Evolutionary conservation across 1,139 yeast genomes (phyloP), one percentile per base, ranked within the genome.

Genomic region (Candida sp.): DNA sequence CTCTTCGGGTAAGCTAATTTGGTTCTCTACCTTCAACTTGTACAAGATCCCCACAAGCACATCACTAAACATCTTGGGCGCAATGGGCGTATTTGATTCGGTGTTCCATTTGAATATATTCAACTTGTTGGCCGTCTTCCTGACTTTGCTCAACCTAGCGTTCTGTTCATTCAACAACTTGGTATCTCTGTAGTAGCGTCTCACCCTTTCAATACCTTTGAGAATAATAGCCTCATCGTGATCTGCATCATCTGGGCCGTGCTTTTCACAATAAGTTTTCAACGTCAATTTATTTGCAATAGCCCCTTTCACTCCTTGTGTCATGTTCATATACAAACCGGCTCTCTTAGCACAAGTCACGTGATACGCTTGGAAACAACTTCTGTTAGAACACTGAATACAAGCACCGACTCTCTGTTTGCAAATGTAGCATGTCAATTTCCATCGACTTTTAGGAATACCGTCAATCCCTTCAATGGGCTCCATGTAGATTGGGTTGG

Each of bases 341-440:
- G 97, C 91, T 58, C 96, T 73, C 63, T 88, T 85, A 5, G 97
- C 99, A 72, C 99, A 94, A 0, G 98, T 90, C 0, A 88, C 96
- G 70, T 94, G 99, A 67, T 88, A 94, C 0, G 98, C 97, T 53
- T 80, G 83, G 63, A 90, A 88, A 63, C 99, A 94, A 55, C 78
- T 85, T 52, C 84, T 79, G 63, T 86, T 85, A 12, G 83, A 78
- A 67, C 99, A 94, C 65, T 94, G 98, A 44, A 94, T 85, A 66
- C 98, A 92, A 0, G 98, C 98, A 2, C 99, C 98, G 47, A 76
- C 72, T 57, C 80, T 79, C 58, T 85, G 86, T 57, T 84, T 86
- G 68, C 99, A 94, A n/a, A 94, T 85, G 62, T 85, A 90, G 66
- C 98, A 93, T 11, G 69, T 74, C 49, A 94, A 78, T 60, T 82